Base-by-base conservation (phyloP, 169 alveolate species). In the Plasmodium billcollinsi region DNA sequence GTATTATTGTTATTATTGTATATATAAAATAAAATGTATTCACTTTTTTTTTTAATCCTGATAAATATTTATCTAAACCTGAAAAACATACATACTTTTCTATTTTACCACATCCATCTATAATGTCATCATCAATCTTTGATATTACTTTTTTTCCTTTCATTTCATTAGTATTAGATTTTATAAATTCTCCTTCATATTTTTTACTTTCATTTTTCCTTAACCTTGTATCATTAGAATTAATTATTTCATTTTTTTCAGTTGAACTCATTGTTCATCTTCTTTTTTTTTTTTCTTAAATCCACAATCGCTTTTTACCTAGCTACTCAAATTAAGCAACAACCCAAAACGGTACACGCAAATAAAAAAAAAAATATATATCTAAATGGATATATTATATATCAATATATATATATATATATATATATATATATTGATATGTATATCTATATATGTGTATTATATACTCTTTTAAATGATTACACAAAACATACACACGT, bases 191-290 rank as follows among this genome's bases (percentile, higher is more conserved):
- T 8, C 29, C 2, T 0, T 45, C 59, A 20, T 45, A 33, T 2
- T 49, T 50, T 15, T 12, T 74, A 7, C 14, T 2, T 39, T 74
- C 88, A 45, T 61, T 72, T 26, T 56, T 56, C 8, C 59, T 61
- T 21, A 24, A 14, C 45, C 52, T 61, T 24, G 20, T 59, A 14
- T 26, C 20, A 20, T 45, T 21, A 50, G 59, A 1, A 49, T 47
- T 7, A 61, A 24, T 50, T n/a, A 29, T 47, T 74, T 74, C 88
- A 33, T 26, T 66, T 59, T 74, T 74, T 18, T 61, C 74, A 14
- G 43, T 15, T 20, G 88, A 45, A 59, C 63, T 74, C 88, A 74
- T 74, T 74, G 29, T 74, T 74, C 88, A 74, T 74, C 63, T 74
- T 74, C n/a, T 43, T 43, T n/a, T 69, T 69, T 45, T 65, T 65